Percentiles rank a stretch among this genome's conserved stretches.
phyloP scores from a whole-genome alignment of 257 asterid genomes.

The Fraxinus excelsior region DNA sequence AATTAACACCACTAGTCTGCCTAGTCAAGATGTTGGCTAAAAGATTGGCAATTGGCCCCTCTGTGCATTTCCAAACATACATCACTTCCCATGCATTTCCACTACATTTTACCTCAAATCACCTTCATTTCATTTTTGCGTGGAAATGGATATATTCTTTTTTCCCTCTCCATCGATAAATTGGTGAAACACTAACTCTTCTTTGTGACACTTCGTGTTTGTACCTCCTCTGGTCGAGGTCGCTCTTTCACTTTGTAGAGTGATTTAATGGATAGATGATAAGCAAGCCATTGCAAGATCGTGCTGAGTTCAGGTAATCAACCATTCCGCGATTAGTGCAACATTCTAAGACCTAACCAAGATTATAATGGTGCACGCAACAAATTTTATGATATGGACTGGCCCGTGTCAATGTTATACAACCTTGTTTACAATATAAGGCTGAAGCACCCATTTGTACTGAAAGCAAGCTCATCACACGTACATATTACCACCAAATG shows the following conservation, averaged over 20 bases:
- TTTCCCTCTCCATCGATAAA: no score
- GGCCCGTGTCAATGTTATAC: neutral
- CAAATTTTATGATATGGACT: neutral
- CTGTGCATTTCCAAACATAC: constrained; percentile 9
- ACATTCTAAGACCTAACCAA: neutral
- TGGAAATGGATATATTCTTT: no score
- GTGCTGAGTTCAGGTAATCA: neutral
- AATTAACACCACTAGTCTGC: constrained; percentile 28
- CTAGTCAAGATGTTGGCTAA: constrained; percentile 37
- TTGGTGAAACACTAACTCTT: no score
- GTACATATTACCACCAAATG: neutral
- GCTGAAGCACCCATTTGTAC: neutral
- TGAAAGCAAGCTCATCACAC: neutral
- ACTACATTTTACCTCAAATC: no score
- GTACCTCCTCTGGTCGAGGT: no score
- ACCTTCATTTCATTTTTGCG: no score
- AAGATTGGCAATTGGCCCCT: constrained; percentile 43
- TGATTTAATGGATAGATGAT: neutral
- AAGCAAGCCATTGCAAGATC: neutral
- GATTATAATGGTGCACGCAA: neutral
- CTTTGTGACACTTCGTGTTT: no score
- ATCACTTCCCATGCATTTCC: constrained; percentile 16
- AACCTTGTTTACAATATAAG: neutral
- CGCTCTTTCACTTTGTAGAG: neutral
- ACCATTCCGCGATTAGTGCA: neutral